Conservation (phyloP, 192 early-diverging fungal species). For the Coemansia sp. region DNA sequence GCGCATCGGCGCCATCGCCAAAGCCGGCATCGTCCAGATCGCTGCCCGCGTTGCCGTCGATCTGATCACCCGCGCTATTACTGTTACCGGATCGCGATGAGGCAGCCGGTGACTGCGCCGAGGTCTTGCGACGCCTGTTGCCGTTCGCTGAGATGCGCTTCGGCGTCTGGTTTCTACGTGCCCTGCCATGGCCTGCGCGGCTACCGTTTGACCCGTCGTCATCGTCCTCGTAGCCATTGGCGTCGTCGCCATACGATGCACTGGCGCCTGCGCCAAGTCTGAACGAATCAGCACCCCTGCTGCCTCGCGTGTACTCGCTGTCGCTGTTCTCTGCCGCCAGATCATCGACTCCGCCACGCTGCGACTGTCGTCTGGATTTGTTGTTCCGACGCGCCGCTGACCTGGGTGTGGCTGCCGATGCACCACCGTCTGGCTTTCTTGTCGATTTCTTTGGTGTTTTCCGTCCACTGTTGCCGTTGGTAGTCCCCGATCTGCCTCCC, state of each 20-base stretch:
- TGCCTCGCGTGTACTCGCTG: neutral
- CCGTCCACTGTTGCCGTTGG: conserved; percentile 3
- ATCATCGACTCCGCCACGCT: neutral
- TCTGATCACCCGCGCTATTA: neutral
- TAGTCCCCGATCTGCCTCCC: neutral
- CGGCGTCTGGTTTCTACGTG: conserved; percentile 22
- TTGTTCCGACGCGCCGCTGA: neutral
- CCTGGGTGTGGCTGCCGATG: neutral
- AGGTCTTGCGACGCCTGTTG: neutral
- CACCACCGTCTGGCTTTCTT: neutral
- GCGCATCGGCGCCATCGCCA: neutral
- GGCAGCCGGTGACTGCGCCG: neutral
- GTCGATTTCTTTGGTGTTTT: conserved; percentile 6
- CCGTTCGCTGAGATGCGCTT: conserved; percentile 6
- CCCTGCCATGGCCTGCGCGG: neutral
- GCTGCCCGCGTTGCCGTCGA: conserved; percentile 10
- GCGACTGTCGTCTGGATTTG: neutral
- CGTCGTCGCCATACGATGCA: conserved; percentile 1
- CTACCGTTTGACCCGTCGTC: neutral
- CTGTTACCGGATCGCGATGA: neutral
- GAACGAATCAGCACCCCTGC: neutral
- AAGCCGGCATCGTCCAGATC: neutral
- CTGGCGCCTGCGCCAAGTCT: conserved; percentile 2
- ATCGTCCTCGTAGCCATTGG: conserved; percentile 7
- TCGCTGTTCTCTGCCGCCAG: neutral